These are phyloP conservation scores for Epichloe festucae DNA, from an alignment of 2,329 filamentous ascomycete species.

Conservation along the genomic window DNA sequence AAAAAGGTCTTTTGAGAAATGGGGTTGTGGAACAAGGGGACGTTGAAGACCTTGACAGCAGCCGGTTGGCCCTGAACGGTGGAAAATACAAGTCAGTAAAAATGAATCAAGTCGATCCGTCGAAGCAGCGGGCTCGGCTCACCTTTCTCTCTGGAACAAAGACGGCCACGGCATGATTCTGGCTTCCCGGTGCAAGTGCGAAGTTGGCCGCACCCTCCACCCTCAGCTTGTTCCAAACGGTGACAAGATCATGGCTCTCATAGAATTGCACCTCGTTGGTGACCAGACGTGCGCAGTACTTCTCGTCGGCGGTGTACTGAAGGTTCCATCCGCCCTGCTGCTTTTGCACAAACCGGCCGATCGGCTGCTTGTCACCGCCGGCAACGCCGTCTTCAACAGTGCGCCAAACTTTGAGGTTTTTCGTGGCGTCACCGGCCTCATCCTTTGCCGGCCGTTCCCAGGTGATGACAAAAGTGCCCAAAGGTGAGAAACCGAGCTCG, in stretches of 20 bases:
- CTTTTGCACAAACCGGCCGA: slow-evolving; percentile 92
- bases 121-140: slow-evolving; percentile 20
- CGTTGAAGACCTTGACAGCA: slow-evolving; percentile 84
- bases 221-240: slow-evolving; percentile 89
- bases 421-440: slow-evolving; percentile 83
- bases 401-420: slow-evolving; percentile 96
- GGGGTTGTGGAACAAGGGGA: slow-evolving; percentile 69
- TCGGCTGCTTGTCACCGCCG: slow-evolving; percentile 53
- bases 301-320: slow-evolving; percentile 90
- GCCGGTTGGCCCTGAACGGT: slow-evolving; percentile 65
- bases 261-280: slow-evolving; percentile 98
- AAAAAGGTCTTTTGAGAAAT: slow-evolving; percentile 98
- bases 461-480: slow-evolving; percentile 85
- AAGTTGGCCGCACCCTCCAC: slow-evolving; percentile 86
- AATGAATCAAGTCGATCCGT: not conserved
- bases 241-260: slow-evolving; percentile 71
- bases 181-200: slow-evolving; percentile 67
- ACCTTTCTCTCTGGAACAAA: slow-evolving; percentile 96
- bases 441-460: slow-evolving; percentile 94
- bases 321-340: slow-evolving; percentile 92
- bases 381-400: slow-evolving; percentile 57
- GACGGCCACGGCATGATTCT: slow-evolving; percentile 83
- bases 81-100: not conserved
- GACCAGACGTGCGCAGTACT: slow-evolving; percentile 81
- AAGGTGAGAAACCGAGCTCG: slow-evolving; percentile 87